Percentiles rank a stretch among this genome's conserved stretches.
phyloP scores from a whole-genome alignment of 2,329 filamentous ascomycete genomes.

The Bisporella sp. region DNA sequence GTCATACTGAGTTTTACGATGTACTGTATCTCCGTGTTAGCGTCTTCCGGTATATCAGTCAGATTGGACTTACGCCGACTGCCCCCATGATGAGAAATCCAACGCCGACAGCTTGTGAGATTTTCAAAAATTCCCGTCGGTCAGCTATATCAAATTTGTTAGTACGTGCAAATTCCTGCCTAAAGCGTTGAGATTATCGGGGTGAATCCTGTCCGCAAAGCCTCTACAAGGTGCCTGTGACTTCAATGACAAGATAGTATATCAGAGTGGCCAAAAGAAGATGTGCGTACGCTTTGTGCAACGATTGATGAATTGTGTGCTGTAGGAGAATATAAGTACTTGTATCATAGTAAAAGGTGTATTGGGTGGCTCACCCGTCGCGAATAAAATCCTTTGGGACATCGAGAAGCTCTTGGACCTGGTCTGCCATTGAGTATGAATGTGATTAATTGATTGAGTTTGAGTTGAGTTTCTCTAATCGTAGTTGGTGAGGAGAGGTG shows the following conservation, averaged over 20 bases:
- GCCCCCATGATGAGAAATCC: conserved; percentile 42
- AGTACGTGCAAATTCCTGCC: background rate
- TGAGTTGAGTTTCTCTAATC: too few relatives aligned
- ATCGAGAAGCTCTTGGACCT: conserved; percentile 47
- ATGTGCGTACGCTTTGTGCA: conserved; percentile 30
- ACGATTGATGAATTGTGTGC: conserved; percentile 31
- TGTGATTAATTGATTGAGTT: background rate
- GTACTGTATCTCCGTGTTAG: conserved; percentile 18
- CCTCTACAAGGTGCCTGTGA: too few relatives aligned
- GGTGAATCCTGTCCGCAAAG: too few relatives aligned
- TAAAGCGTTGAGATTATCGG: too few relatives aligned
- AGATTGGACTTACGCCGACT: conserved; percentile 26
- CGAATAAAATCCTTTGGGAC: conserved; percentile 21
- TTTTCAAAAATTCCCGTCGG: conserved; percentile 30
- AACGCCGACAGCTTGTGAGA: conserved; percentile 40
- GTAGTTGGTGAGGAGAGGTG: too few relatives aligned
- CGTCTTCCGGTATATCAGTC: too few relatives aligned
- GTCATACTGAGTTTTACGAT: conserved; percentile 36
- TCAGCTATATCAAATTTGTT: conserved; percentile 17
- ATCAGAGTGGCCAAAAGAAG: background rate
- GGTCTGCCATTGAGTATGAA: conserved; percentile 36
- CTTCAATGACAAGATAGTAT: background rate
- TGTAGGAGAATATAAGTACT: conserved; percentile 14
- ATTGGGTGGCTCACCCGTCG: background rate
- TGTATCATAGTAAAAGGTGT: background rate